Conservation (phyloP, 139 green algal genomes). For the Coelastrella sp. region DNA sequence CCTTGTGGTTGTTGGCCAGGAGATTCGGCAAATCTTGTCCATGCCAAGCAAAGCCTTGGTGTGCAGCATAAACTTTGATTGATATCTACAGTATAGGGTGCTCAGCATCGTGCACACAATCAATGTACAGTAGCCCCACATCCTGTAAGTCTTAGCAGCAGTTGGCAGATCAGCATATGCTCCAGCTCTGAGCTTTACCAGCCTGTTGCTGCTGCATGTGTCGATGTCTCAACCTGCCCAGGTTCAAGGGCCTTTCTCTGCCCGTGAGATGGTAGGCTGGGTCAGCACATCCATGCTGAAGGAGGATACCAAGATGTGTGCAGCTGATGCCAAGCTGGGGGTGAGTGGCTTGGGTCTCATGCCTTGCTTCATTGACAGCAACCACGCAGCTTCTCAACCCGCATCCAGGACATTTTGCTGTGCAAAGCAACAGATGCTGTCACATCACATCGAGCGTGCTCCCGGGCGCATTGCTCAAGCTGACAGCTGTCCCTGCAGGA, state of each 20-base stretch:
- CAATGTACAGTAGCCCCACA: too few relatives aligned
- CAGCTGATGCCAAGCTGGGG: constrained; percentile 8
- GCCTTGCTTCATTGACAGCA: not conserved
- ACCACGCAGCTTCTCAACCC: not conserved
- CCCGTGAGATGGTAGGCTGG: constrained; percentile 34
- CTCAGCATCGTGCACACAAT: too few relatives aligned
- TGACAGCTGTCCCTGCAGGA: not conserved
- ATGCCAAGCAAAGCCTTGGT: too few relatives aligned
- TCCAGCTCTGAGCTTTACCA: too few relatives aligned
- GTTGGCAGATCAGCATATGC: too few relatives aligned
- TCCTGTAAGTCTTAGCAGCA: too few relatives aligned
- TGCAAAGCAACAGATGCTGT: not conserved
- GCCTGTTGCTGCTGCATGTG: too few relatives aligned
- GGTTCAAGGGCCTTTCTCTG: constrained; percentile 32
- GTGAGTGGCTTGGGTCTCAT: not conserved
- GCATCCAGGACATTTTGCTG: not conserved
- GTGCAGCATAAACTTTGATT: too few relatives aligned
- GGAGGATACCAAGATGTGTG: constrained; percentile 17
- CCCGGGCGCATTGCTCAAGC: not conserved
- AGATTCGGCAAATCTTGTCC: too few relatives aligned
- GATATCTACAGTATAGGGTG: too few relatives aligned
- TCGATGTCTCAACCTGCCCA: not conserved
- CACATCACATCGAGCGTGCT: not conserved
- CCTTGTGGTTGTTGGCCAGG: too few relatives aligned
- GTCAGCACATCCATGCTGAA: constrained; percentile 28